Percentiles rank a stretch among this genome's conserved stretches.
Evolutionary conservation across 73 alveolate species (phyloP).

Genomic region (Stentor coeruleus): DNA sequence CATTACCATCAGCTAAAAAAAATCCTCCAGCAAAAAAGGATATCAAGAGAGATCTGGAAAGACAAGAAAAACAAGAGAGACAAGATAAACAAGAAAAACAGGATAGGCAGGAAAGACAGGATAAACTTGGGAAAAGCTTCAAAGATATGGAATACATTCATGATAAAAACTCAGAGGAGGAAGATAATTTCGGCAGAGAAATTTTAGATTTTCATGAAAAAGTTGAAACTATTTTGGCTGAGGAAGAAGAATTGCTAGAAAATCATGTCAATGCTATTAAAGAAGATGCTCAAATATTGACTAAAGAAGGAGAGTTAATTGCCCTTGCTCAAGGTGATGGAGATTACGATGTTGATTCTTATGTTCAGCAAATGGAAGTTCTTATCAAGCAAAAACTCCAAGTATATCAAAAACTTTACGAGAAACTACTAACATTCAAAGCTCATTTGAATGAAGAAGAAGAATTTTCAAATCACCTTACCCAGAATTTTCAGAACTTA

Average conservation of each 20-base stretch:
- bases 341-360: slow-evolving; percentile 85
- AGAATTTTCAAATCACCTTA: slow-evolving; percentile 9
- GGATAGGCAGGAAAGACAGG: neutral
- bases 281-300: slow-evolving; percentile 91
- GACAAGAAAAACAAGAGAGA: slow-evolving; percentile 44
- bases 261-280: slow-evolving; percentile 87
- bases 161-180: slow-evolving; percentile 23
- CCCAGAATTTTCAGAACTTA: neutral
- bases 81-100: slow-evolving; percentile 31
- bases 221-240: slow-evolving; percentile 80
- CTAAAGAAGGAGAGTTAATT: slow-evolving; percentile 92
- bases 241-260: slow-evolving; percentile 82
- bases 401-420: slow-evolving; percentile 69
- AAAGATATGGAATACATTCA: slow-evolving; percentile 20
- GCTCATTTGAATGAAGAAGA: slow-evolving; percentile 21
- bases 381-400: slow-evolving; percentile 77
- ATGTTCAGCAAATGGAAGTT: slow-evolving; percentile 71
- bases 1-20: slow-evolving; percentile 18
- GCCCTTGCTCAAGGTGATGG: slow-evolving; percentile 74
- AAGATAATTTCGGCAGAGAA: slow-evolving; percentile 46
- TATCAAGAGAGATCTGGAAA: slow-evolving; percentile 35
- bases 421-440: slow-evolving; percentile 80
- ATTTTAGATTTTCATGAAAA: slow-evolving; percentile 82
- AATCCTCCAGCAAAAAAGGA: slow-evolving; percentile 36
- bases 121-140: slow-evolving; percentile 10